phyloP scores from a whole-genome alignment of 140 eudicot species.

The Bidens hawaiensis region DNA sequence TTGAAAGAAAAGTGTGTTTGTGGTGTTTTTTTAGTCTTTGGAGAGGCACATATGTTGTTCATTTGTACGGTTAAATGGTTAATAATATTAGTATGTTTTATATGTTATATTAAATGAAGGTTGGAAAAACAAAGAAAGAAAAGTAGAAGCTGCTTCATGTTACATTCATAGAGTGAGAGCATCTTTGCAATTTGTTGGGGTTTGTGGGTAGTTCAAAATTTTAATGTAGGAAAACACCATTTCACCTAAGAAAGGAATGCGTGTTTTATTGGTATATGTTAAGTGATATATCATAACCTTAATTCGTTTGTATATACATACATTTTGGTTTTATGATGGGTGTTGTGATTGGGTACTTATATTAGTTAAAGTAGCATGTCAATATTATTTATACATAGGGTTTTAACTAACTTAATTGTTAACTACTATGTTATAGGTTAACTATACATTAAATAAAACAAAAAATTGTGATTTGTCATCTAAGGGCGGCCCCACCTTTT shows the following conservation, averaged over 20 bases:
- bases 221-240: slow-evolving; percentile 32
- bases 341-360: too few species aligned
- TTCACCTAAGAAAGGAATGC: slow-evolving; percentile 19
- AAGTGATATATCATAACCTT: neutral
- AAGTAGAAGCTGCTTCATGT: too few species aligned
- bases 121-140: neutral
- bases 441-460: too few species aligned
- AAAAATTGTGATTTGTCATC: too few species aligned
- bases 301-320: too few species aligned
- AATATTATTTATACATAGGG: too few species aligned
- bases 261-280: neutral
- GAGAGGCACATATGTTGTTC: neutral
- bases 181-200: slow-evolving; percentile 8
- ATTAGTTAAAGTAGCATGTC: too few species aligned
- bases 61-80: too few species aligned
- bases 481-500: too few species aligned
- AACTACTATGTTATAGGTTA: too few species aligned
- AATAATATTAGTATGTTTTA: neutral
- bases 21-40: neutral
- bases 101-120: slow-evolving; percentile 11
- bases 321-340: neutral
- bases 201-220: slow-evolving; percentile 25
- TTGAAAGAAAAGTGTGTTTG: neutral
- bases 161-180: neutral
- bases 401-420: too few species aligned